Conservation (phyloP, 164 flowering plant genomes). For the Dillenia suffruticosa region DNA sequence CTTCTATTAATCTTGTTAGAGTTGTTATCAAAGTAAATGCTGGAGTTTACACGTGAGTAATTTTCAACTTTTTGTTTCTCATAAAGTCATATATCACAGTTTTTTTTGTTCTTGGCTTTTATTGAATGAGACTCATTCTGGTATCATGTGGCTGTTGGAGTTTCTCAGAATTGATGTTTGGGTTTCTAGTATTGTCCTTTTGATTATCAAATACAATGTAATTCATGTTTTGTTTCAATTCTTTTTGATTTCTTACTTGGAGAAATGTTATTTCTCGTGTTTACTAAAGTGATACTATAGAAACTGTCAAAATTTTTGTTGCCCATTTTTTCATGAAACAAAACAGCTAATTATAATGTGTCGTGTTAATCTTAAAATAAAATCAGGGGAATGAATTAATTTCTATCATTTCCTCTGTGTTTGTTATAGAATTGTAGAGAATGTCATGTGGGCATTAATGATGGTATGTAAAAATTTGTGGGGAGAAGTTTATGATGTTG, state of each 20-base stretch:
- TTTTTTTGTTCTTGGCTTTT: constrained; percentile 12
- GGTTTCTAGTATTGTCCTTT: too few relatives aligned
- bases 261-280: neutral
- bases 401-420: too few relatives aligned
- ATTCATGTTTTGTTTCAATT: neutral
- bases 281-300: neutral
- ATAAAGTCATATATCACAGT: neutral
- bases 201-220: too few relatives aligned
- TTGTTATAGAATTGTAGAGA: too few relatives aligned
- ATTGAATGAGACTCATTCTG: constrained; percentile 1
- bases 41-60: constrained; percentile 84
- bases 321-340: too few relatives aligned
- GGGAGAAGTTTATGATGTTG: too few relatives aligned
- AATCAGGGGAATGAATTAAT: neutral
- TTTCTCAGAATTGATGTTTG: too few relatives aligned
- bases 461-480: too few relatives aligned
- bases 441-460: too few relatives aligned
- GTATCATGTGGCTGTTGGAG: neutral
- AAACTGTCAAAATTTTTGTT: too few relatives aligned
- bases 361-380: neutral
- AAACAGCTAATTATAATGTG: too few relatives aligned
- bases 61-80: neutral
- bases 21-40: constrained; percentile 85
- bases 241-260: neutral
- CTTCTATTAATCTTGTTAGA: constrained; percentile 73